Evolutionary conservation across 768 basidiomycete genomes (phyloP), one percentile per base, ranked within the genome.

Genomic region (Amanita rubescens): DNA sequence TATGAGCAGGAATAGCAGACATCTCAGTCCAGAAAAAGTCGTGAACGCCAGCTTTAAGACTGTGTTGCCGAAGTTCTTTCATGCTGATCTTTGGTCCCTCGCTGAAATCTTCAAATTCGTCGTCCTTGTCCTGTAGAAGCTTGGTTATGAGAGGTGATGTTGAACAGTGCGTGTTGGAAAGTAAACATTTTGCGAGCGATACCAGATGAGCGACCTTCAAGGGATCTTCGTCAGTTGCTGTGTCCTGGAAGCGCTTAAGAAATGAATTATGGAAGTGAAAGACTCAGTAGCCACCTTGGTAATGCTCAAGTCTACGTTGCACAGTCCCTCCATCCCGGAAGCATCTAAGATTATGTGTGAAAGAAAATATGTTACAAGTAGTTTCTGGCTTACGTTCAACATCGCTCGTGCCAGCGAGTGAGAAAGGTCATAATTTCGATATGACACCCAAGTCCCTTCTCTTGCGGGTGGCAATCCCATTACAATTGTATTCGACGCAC

Each of bases 391-490:
- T 56, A 75, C 77, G 41, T 63, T 58, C n/a, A 77, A 59, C 49
- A 71, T 69, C 11, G 65, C 58, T 32, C 60, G 62, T 0, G 71
- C 62, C 6, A 77, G 55, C 4, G 70, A 76, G 48, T 73, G 67
- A 0, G 74, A 72, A 17, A 78, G 60, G 8, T 71, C 70, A 55
- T 72, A 78, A 56, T 72, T 78, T 49, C 77, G 62, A 30, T 56
- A 68, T 3, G 73, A 70, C 27, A 62, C 22, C 66, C 68, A 66
- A 5, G 34, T n/a, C 24, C 55, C 62, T 27, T 73, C 62, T 3
- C 65, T 69, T 1, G 68, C 69, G 7, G 68, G 65, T 22, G 76
- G 76, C 12, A 79, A 58, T 20, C 76, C 77, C 57, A 78, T 69
- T 8, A 78, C 65, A 10, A 77, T 63, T 3, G 68, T 72, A 17